phyloP scores from a whole-genome alignment of 139 green algal genomes.

The Nannochloris sp. region DNA sequence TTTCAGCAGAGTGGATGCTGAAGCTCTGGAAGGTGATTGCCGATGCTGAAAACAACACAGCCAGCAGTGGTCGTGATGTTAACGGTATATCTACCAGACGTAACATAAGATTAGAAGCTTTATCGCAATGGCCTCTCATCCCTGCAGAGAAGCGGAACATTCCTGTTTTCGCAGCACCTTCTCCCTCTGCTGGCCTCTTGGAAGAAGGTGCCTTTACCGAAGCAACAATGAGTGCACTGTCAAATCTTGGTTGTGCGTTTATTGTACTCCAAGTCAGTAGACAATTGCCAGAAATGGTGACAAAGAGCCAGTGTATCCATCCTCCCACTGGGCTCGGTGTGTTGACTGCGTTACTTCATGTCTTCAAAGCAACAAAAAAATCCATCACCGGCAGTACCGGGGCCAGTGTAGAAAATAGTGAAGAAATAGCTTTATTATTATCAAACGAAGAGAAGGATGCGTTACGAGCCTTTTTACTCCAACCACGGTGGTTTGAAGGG shows the following conservation, averaged over 20 bases:
- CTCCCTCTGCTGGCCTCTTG: conserved; percentile 20
- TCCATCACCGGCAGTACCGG: no score
- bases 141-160: background rate
- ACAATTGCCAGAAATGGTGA: background rate
- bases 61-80: background rate
- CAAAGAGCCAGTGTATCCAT: background rate
- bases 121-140: background rate
- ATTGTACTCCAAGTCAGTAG: conserved; percentile 1
- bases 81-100: no score
- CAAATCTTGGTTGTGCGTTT: conserved; percentile 34
- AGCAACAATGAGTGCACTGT: conserved; percentile 31
- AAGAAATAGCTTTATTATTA: no score
- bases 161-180: background rate
- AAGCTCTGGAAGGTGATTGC: background rate
- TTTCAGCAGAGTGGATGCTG: background rate
- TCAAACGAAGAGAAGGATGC: background rate
- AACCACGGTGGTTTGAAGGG: background rate
- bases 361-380: no score
- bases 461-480: background rate
- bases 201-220: conserved; percentile 54
- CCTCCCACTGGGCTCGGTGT: background rate
- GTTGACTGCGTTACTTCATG: background rate
- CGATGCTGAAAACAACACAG: no score
- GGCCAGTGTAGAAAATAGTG: background rate
- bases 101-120: background rate